Percentiles rank a stretch among this genome's conserved stretches.
Evolutionary conservation across 2,329 filamentous ascomycete genomes (phyloP).

Genomic region (Claviceps purpurea): DNA sequence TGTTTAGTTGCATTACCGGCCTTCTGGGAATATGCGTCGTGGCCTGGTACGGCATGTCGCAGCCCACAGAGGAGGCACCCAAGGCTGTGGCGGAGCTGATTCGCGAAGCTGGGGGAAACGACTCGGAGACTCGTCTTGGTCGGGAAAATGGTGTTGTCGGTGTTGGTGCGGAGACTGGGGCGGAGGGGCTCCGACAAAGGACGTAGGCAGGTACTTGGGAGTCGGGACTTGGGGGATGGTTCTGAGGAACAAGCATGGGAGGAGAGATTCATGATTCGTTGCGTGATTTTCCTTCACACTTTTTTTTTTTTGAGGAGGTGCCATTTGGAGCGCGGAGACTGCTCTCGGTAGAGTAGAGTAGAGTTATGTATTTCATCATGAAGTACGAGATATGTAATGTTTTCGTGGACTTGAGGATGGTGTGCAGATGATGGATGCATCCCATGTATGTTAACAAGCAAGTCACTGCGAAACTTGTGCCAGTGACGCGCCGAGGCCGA

Average conservation of each 20-base stretch:
- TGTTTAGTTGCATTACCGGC: slow-evolving; percentile 57
- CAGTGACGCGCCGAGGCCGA: no score
- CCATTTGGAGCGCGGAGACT: no score
- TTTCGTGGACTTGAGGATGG: no score
- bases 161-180: background rate
- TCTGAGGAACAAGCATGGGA: background rate
- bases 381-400: no score
- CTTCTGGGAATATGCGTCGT: slow-evolving; percentile 55
- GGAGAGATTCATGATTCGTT: no score
- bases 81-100: slow-evolving; percentile 3
- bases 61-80: slow-evolving; percentile 8
- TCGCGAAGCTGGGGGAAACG: background rate
- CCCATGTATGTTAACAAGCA: no score
- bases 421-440: no score
- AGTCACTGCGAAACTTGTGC: no score
- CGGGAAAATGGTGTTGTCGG: background rate
- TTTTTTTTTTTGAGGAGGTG: background rate
- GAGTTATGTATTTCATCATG: no score
- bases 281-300: background rate
- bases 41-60: slow-evolving; percentile 45
- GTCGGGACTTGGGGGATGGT: background rate
- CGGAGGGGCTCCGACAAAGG: background rate
- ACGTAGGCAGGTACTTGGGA: background rate
- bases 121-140: background rate
- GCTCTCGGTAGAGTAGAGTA: no score